Percentiles rank a stretch among this genome's conserved stretches.
phyloP scores from a whole-genome alignment of 2,329 filamentous ascomycete genomes.

The Nothophaeocryptopus gaeumannii region DNA sequence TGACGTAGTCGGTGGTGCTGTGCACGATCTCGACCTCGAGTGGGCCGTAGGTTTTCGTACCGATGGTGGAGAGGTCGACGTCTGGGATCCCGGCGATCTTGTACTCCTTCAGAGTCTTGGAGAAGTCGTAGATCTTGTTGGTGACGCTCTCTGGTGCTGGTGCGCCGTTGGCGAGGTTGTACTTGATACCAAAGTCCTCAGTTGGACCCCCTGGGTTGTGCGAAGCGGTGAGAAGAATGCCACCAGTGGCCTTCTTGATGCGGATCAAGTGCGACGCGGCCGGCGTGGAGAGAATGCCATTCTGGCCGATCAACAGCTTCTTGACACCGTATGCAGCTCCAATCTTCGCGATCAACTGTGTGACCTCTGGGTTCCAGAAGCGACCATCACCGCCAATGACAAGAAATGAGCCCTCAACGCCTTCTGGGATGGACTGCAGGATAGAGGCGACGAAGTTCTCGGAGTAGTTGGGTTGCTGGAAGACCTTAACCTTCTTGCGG shows the following conservation, averaged over 20 bases:
- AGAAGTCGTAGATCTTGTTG: conserved; percentile 93
- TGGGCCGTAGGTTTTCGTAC: conserved; percentile 76
- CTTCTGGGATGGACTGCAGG: conserved; percentile 93
- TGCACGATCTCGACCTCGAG: conserved; percentile 95
- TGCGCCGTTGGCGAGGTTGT: conserved; percentile 95
- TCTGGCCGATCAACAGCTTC: conserved; percentile 94
- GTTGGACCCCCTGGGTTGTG: conserved; percentile 98
- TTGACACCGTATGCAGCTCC: conserved; percentile 95
- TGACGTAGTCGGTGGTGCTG: conserved; percentile 85
- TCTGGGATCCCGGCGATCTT: conserved; percentile 86
- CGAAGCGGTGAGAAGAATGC: conserved; percentile 93
- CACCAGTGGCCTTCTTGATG: conserved; percentile 90
- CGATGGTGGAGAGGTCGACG: conserved; percentile 78
- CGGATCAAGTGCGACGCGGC: conserved; percentile 95
- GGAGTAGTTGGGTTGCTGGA: conserved; percentile 92
- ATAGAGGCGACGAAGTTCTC: conserved; percentile 94
- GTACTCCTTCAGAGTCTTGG: conserved; percentile 87
- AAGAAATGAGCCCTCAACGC: conserved; percentile 79
- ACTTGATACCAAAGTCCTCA: conserved; percentile 99
- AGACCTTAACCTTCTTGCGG: conserved; percentile 97
- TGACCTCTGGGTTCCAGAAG: conserved; percentile 94
- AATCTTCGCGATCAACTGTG: conserved; percentile 96
- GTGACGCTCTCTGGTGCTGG: conserved; percentile 94
- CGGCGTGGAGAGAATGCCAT: conserved; percentile 94
- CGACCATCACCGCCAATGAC: conserved; percentile 97